Evolutionary conservation across 352 stramenopile species (phyloP).

Genomic region (Discostella stelligera): DNA sequence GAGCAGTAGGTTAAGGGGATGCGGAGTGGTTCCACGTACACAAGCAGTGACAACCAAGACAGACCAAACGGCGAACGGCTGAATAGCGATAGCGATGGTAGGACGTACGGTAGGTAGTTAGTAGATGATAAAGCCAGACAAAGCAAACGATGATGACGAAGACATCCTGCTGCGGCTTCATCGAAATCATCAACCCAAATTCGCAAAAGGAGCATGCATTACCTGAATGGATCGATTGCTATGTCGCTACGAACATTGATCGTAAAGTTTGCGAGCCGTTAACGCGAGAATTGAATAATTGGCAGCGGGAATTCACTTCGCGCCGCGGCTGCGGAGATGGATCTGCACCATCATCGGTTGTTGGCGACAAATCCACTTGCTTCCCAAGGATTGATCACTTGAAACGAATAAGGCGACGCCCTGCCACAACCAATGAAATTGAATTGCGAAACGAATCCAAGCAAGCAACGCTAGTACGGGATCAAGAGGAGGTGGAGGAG

Average conservation of each 20-base stretch:
- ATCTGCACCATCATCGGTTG: not conserved
- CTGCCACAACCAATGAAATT: slow-evolving; percentile 27
- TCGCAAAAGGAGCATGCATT: slow-evolving; percentile 3
- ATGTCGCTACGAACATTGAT: slow-evolving; percentile 37
- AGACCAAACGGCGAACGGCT: too few species aligned
- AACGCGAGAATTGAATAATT: slow-evolving; percentile 35
- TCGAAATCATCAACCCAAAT: slow-evolving; percentile 27
- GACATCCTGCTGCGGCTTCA: slow-evolving; percentile 10
- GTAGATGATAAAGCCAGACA: too few species aligned
- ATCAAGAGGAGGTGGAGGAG: not conserved
- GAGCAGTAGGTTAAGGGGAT: too few species aligned
- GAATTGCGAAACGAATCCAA: not conserved
- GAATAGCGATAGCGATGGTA: too few species aligned
- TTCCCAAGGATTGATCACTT: slow-evolving; percentile 39
- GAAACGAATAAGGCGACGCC: slow-evolving; percentile 34
- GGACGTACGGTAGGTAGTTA: too few species aligned
- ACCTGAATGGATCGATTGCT: slow-evolving; percentile 41
- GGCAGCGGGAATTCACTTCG: slow-evolving; percentile 17
- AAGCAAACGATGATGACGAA: too few species aligned
- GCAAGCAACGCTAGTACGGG: not conserved
- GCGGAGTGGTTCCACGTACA: too few species aligned
- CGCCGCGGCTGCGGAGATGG: not conserved
- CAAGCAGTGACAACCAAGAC: too few species aligned
- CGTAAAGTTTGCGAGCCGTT: slow-evolving; percentile 29
- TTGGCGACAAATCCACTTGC: not conserved